Evolutionary conservation across 202 grass and related monocot genomes (phyloP).

Genomic region (Carex sylvatica): DNA sequence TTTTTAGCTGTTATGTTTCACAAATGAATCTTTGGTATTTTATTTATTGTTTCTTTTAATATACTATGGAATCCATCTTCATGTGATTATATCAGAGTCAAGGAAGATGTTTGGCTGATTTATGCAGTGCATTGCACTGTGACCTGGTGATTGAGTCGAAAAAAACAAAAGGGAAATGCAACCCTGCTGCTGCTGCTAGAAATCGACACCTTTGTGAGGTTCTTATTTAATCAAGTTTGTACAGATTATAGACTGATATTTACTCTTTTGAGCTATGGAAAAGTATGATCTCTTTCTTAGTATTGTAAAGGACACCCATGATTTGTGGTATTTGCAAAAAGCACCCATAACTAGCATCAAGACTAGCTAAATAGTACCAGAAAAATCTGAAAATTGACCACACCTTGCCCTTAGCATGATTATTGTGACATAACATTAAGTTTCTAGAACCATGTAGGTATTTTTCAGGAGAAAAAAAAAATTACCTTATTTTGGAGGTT

Average conservation of each 20-base stretch:
- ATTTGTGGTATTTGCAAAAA: background rate
- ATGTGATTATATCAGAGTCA: conserved; percentile 45
- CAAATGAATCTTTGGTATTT: background rate
- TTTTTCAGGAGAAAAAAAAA: background rate
- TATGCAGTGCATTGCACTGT: conserved; percentile 87
- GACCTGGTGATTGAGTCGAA: conserved; percentile 76
- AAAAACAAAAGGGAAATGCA: conserved; percentile 91
- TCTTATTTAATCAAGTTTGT: conserved; percentile 39
- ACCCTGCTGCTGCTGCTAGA: conserved; percentile 70
- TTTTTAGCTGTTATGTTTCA: background rate
- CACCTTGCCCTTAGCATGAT: background rate
- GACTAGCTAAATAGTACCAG: conserved; percentile 3
- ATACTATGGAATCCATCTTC: background rate
- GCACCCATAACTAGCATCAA: background rate
- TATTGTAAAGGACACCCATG: background rate
- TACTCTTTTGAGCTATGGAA: background rate
- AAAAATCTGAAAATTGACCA: background rate
- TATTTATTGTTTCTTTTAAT: conserved; percentile 3
- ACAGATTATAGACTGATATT: background rate
- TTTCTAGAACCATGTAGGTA: background rate
- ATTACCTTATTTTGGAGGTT: background rate
- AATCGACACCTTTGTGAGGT: conserved; percentile 98
- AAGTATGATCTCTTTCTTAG: background rate
- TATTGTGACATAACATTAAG: background rate
- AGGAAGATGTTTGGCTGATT: conserved; percentile 88